phyloP scores from a whole-genome alignment of 148 eudicot species.

The Agrostemma githago region DNA sequence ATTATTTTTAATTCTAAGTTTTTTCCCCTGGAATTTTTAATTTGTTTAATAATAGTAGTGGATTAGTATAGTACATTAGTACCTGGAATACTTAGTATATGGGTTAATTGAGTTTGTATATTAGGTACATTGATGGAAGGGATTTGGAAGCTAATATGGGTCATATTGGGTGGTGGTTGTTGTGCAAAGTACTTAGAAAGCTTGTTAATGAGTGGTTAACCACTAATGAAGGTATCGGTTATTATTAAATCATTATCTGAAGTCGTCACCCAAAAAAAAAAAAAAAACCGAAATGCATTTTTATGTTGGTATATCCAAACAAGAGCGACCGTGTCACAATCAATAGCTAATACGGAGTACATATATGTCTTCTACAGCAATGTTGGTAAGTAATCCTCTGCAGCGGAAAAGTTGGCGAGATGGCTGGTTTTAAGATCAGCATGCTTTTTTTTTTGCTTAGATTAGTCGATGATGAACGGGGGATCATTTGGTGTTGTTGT shows the following conservation, averaged over 20 bases:
- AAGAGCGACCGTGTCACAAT: no score
- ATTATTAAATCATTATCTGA: no score
- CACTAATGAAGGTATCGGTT: neutral
- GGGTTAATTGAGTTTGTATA: neutral
- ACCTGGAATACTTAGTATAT: neutral
- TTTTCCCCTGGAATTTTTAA: neutral
- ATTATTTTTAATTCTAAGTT: neutral
- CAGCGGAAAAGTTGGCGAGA: neutral
- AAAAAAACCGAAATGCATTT: no score
- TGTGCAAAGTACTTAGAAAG: neutral
- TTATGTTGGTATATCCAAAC: no score
- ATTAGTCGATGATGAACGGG: neutral
- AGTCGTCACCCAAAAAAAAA: no score
- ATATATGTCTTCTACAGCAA: neutral
- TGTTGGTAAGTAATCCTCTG: neutral
- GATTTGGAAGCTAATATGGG: neutral
- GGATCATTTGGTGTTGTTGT: constrained; percentile 38
- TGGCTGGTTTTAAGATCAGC: neutral
- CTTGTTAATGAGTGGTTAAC: neutral
- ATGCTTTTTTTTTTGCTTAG: neutral
- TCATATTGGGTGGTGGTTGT: neutral
- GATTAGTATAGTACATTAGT: neutral
- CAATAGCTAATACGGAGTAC: neutral
- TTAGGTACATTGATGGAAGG: neutral
- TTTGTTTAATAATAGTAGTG: neutral